Conservation (phyloP, 345 rosid genomes). For the Mangifera indica region DNA sequence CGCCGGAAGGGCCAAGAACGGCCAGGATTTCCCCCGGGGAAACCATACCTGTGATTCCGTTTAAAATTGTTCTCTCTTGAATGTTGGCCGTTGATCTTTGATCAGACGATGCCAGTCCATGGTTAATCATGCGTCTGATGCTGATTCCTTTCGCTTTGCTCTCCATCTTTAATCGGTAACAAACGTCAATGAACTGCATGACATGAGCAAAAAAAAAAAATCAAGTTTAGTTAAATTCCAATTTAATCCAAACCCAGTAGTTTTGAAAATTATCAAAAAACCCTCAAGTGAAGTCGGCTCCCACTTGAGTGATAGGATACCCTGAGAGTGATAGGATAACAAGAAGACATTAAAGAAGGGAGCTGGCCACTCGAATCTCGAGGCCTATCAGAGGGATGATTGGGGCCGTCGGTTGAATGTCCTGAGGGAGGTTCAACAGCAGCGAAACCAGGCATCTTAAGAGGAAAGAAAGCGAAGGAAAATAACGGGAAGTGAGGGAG, state of each 20-base stretch:
- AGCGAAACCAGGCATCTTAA: constrained; percentile 36
- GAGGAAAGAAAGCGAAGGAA: neutral
- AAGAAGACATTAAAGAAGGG: constrained; percentile 52
- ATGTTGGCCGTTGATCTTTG: constrained; percentile 20
- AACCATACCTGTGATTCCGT: constrained; percentile 69
- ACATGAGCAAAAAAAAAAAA: neutral
- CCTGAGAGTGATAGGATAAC: constrained; percentile 79
- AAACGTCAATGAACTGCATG: constrained; percentile 74
- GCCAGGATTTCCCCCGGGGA: constrained; percentile 91
- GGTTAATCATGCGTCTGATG: constrained; percentile 35
- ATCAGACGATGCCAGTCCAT: constrained; percentile 25
- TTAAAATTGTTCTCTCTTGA: constrained; percentile 59
- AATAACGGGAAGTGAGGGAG: neutral
- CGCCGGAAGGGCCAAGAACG: constrained; percentile 91
- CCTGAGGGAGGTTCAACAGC: constrained; percentile 32
- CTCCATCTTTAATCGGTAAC: constrained; percentile 52
- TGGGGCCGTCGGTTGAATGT: constrained; percentile 31
- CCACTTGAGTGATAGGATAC: constrained; percentile 27
- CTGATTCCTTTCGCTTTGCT: constrained; percentile 25
- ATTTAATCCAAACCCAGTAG: no score
- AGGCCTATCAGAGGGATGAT: constrained; percentile 32
- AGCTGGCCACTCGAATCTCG: constrained; percentile 41
- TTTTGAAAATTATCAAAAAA: constrained; percentile 20
- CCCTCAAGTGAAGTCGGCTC: constrained; percentile 22
- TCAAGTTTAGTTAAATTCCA: no score